Evolutionary conservation across 805 yeast genomes (phyloP).

Genomic region (Danielozyma ontarioensis): DNA sequence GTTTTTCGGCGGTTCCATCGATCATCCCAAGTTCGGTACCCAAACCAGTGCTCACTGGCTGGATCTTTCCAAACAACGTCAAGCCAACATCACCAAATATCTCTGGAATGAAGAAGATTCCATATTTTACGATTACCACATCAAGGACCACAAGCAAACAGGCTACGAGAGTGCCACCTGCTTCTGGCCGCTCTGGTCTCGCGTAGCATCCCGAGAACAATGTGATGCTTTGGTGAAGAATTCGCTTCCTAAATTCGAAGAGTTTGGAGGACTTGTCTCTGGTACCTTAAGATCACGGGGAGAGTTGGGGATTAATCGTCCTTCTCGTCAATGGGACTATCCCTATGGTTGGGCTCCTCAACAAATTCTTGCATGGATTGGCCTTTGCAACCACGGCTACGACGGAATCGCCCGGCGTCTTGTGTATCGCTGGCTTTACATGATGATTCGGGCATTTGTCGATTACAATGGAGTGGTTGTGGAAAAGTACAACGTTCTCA

Average conservation of each 20-base stretch:
- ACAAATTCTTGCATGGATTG: slow-evolving; percentile 91
- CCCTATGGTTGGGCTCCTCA: slow-evolving; percentile 99
- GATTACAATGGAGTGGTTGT: slow-evolving; percentile 93
- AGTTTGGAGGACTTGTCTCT: slow-evolving; percentile 82
- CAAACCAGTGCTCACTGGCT: slow-evolving; percentile 59
- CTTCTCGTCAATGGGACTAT: slow-evolving; percentile 97
- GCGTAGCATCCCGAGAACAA: slow-evolving; percentile 57
- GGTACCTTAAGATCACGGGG: slow-evolving; percentile 78
- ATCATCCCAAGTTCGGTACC: slow-evolving; percentile 14
- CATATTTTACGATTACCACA: slow-evolving; percentile 79
- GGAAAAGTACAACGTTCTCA: slow-evolving; percentile 89
- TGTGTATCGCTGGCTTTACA: slow-evolving; percentile 81
- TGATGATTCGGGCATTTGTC: slow-evolving; percentile 86
- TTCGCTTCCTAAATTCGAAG: slow-evolving; percentile 69
- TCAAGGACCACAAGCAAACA: slow-evolving; percentile 49
- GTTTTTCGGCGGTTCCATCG: slow-evolving; percentile 48
- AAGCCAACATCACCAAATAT: slow-evolving; percentile 54
- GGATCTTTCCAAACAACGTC: slow-evolving; percentile 50
- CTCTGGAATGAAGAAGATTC: slow-evolving; percentile 81
- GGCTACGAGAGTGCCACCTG: slow-evolving; percentile 82
- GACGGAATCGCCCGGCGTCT: slow-evolving; percentile 60
- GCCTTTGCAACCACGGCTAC: slow-evolving; percentile 69
- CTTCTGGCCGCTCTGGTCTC: slow-evolving; percentile 90
- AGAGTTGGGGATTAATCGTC: slow-evolving; percentile 59
- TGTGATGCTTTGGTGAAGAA: slow-evolving; percentile 56